Percentiles rank a stretch among this genome's conserved stretches.
These are phyloP conservation scores for Arabis alpina DNA, from an alignment of 345 rosid genomes.

Conservation along the genomic window DNA sequence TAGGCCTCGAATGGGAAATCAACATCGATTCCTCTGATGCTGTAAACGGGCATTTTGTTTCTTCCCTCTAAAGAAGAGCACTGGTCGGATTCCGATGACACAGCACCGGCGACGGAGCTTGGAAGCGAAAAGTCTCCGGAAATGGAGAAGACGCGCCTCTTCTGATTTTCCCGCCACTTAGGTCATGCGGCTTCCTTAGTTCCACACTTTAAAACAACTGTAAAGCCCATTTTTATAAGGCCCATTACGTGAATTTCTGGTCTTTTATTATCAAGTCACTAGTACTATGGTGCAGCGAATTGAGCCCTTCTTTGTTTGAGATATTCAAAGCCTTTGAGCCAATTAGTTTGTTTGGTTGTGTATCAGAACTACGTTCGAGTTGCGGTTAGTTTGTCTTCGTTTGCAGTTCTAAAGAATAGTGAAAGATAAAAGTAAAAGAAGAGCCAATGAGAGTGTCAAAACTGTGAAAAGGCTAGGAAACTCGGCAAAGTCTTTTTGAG, in stretches of 20 bases:
- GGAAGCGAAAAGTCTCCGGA: background rate
- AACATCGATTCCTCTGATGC: conserved; percentile 80
- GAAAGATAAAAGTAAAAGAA: background rate
- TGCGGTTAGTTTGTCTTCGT: background rate
- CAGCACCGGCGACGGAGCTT: background rate
- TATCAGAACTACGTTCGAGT: background rate
- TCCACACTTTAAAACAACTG: conserved; percentile 20
- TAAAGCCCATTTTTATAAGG: conserved; percentile 20
- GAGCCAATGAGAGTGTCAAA: conserved; percentile 26
- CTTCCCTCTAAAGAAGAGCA: too few relatives aligned
- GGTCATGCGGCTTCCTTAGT: conserved; percentile 19
- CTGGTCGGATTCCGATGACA: background rate
- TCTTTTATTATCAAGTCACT: too few relatives aligned
- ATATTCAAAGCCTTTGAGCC: background rate
- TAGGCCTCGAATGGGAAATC: conserved; percentile 95
- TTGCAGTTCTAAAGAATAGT: background rate
- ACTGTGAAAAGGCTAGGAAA: conserved; percentile 33
- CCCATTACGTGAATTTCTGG: conserved; percentile 19
- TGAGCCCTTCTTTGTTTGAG: background rate
- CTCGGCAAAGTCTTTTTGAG: conserved; percentile 6
- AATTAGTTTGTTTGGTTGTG: background rate
- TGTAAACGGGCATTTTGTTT: conserved; percentile 74
- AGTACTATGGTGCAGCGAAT: background rate
- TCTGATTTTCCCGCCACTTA: conserved; percentile 42
- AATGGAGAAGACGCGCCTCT: conserved; percentile 13